Base-by-base conservation (phyloP, 1,284 basidiomycete species). In the Caloboletus firmus region DNA sequence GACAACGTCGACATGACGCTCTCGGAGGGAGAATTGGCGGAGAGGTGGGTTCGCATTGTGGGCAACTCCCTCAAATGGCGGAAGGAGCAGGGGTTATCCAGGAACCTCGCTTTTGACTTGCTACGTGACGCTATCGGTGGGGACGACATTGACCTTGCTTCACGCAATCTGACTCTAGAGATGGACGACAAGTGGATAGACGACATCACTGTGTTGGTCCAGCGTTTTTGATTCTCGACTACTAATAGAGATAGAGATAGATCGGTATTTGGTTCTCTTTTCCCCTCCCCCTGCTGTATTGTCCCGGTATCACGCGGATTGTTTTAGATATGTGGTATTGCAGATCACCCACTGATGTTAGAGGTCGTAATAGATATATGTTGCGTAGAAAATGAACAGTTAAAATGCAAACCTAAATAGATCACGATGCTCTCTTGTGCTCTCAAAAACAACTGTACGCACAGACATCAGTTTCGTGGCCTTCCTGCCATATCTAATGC, bases 151-250 rank as follows among this genome's bases (percentile, higher is more conserved):
- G 72, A 78, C 22, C 69, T 74, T 22, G 75, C 79, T 15, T 86
- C 84, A n/a, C 73, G 78, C 52, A 76, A 79, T 59, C 64, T 87
- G 45, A 85, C 84, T 11, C 76, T 87, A 40, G 84, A 87, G 65
- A 82, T 83, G 77, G 74, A 76, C 39, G 77, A 76, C 37, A 76
- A 77, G 55, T 87, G 85, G 85, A 82, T 86, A 75, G 85, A 87
- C 66, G 85, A 87, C 65, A 81, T 82, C n/a, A 87, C 84, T 0
- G 76, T 87, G 34, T 58, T 85, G 24, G 77, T 86, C 50, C 74
- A 74, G 52, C 68, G 71, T 34, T 68, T 74, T 36, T 71, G 61
- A 66, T 55, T 45, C 18, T 45, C 5, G 30, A 43, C 10, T 45
- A 22, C n/a, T 42, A 15, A 37, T 62, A 51, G 44, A 65, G 43